Conservation (phyloP, 257 asterid genomes). For the Solanum peruvianum region DNA sequence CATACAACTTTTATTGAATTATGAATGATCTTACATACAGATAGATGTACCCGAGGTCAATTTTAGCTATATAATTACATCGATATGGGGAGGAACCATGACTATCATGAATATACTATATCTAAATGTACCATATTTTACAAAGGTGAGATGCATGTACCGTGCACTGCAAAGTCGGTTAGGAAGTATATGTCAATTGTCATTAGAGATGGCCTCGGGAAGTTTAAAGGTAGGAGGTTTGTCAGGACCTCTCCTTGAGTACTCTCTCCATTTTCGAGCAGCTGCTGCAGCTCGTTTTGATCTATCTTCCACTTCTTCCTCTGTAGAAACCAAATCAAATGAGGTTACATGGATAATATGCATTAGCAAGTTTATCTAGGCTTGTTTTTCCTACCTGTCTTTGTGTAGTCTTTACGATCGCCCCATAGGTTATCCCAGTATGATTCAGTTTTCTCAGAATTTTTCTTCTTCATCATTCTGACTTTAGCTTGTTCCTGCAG, state of each 20-base stretch:
- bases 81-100: background rate
- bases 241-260: conserved; percentile 77
- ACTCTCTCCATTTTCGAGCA: conserved; percentile 94
- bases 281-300: conserved; percentile 88
- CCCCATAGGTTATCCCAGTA: conserved; percentile 85
- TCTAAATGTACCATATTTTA: background rate
- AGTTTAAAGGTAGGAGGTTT: conserved; percentile 83
- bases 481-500: conserved; percentile 62
- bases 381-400: conserved; percentile 22
- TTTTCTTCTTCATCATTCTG: conserved; percentile 70
- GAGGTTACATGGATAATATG: too few species aligned
- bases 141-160: background rate
- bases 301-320: conserved; percentile 66
- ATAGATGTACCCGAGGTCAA: background rate
- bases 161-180: background rate
- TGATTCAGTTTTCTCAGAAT: conserved; percentile 42
- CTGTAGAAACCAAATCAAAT: conserved; percentile 21
- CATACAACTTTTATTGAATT: background rate
- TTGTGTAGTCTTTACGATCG: conserved; percentile 28
- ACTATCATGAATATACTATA: background rate
- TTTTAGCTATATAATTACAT: background rate
- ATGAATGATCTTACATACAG: background rate
- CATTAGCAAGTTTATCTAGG: background rate
- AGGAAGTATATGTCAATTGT: conserved; percentile 11
- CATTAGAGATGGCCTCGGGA: conserved; percentile 63